Base-by-base conservation (phyloP, 139 green algal species). In the Bryopsis sp. region DNA sequence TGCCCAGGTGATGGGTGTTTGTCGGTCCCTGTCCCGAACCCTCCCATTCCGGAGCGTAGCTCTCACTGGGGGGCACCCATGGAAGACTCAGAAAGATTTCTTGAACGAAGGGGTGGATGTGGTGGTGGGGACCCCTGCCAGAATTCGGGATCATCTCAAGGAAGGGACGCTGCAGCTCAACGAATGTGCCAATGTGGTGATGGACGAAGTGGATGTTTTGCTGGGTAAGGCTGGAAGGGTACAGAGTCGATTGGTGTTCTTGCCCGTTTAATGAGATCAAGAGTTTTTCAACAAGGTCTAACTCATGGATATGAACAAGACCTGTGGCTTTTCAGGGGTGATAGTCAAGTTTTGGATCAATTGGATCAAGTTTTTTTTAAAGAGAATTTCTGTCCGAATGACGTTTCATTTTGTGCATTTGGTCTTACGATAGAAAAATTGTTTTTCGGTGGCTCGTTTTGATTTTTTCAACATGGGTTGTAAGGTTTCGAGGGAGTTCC, bases 141-240 rank as follows among this genome's bases (percentile, higher is more conserved):
- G 90, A 19, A 71, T 94, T 48, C 7, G 62, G 22, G 67, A 84
- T 59, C 82, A 88, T 48, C 46, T 90, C 34, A 28, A 81, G 28
- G 58, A 47, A 39, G 82, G 83, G 19, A 73, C 36, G 26, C 76
- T 96, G 72, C 28, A 58, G 33, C 65, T 95, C 7, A 48, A 67
- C 3, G 33, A 47, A 29, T 82, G 77, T 65, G 35, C 38, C 4
- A 70, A 71, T 3, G 39, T 95, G 6, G 89, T 97, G 32, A 71
- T 92, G 74, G 90, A 97, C 72, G 90, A 97, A 78, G 85, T 85
- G 64, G 90, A 97, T 65, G 81, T 96, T 54, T 82, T 97, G 71
- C 77, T 93, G 73, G 86, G 86, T 79, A 72, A 72, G 76, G 31
- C 36, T 39, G 34, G 31, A 68, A 22, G 39, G 26, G 66, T 58